These are phyloP conservation scores for Cryptosporidium ryanae DNA, from an alignment of 169 alveolate genomes.

Conservation along the genomic window DNA sequence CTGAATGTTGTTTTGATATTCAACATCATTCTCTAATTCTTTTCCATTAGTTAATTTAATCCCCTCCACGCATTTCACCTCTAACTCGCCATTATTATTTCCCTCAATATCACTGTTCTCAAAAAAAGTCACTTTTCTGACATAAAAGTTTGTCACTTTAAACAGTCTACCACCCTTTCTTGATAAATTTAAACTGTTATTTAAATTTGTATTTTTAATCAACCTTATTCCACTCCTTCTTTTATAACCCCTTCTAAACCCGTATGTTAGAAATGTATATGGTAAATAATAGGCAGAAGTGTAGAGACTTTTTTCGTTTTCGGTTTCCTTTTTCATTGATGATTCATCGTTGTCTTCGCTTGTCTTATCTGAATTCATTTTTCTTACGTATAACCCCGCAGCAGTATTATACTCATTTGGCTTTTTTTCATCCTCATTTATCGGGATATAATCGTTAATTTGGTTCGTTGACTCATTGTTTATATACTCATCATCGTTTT, in stretches of 20 bases:
- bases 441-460: neutral
- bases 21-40: neutral
- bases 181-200: neutral
- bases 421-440: slow-evolving; percentile 11
- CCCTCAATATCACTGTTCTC: neutral
- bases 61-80: neutral
- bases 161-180: neutral
- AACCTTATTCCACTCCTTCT: slow-evolving; percentile 43
- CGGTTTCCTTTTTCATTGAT: neutral
- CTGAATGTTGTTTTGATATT: neutral
- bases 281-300: slow-evolving; percentile 49
- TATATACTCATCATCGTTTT: slow-evolving; percentile 9
- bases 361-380: neutral
- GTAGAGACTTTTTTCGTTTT: neutral
- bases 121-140: slow-evolving; percentile 4
- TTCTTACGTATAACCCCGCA: neutral
- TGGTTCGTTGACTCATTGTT: neutral
- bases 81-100: neutral
- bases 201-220: slow-evolving; percentile 10
- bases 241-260: slow-evolving; percentile 37
- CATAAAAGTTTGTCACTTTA: slow-evolving; percentile 23
- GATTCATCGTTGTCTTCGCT: neutral
- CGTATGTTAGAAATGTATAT: slow-evolving; percentile 45
- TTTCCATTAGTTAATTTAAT: neutral
- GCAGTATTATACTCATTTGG: neutral